Base-by-base conservation (phyloP, 192 early-diverging fungal genomes). In the Coemansia sp. region DNA sequence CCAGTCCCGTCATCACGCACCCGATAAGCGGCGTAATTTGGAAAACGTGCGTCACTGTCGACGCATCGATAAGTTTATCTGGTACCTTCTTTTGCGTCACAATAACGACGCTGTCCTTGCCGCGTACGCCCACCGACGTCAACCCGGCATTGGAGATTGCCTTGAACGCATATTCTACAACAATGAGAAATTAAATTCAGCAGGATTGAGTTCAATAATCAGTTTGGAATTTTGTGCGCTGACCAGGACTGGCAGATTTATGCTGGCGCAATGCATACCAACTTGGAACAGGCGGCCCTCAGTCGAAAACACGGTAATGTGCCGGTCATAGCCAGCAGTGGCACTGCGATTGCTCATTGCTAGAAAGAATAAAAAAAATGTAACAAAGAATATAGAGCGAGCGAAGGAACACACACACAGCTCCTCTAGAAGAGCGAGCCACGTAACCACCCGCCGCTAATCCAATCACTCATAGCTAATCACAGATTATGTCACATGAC, bases 201-300 rank as follows among this genome's bases (percentile, higher is more conserved):
- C 42, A 30, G 28, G 53, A 55, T 32, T 55, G 53, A 50, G 47
- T 19, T 50, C 47, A 50, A 19, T 50, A 50, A 19, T 50, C 47
- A 21, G 47, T 19, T 50, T 2, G 8, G 19, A 50, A 55, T 55
- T 55, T 32, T 16, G 53, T 55, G 53, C 10, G 47, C 21, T n/a
- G n/a, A 19, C 6, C 16, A 19, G n/a, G 8, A 0, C 47, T 50
- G 47, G 47, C 19, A n/a, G 47, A 50, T 50, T 50, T 55, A 26
- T 17, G 9, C 7, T 9, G 17, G 32, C 42, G 30, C 30, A 40
- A 33, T 37, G 84, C 86, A 63, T 91, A 96, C 95, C 95, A 64
- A 99, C 96, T 95, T 99, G 98, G 80, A 99, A 99, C 62, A 99
- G 89, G 47, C 96, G 89, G 63, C 98, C 98, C 76, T 99, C 98